Conservation (phyloP, 176 grass and related monocot genomes). For the Bromus sterilis region DNA sequence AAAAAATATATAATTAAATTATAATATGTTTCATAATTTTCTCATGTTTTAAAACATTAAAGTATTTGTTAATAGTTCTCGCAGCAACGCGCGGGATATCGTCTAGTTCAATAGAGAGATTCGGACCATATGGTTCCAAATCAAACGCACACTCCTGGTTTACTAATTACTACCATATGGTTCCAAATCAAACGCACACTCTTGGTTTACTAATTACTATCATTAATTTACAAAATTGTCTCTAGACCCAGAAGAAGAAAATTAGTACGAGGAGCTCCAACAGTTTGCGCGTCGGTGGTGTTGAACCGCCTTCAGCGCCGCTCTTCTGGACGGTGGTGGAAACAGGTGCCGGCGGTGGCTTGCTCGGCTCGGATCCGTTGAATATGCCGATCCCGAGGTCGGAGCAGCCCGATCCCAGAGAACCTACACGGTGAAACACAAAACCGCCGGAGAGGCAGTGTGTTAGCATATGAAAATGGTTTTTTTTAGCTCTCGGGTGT, state of each 20-base stretch:
- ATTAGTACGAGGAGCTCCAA: background rate
- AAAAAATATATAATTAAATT: no score
- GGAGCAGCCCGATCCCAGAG: slow-evolving; percentile 32
- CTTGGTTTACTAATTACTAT: background rate
- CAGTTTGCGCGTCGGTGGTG: background rate
- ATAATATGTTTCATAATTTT: no score
- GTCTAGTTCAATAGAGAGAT: no score
- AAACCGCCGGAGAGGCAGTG: background rate
- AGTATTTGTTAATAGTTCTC: no score
- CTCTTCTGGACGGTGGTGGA: slow-evolving; percentile 23
- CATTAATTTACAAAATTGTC: background rate
- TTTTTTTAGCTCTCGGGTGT: no score
- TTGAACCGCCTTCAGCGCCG: background rate
- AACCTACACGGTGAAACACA: background rate
- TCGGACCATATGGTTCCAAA: background rate
- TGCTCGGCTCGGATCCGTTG: slow-evolving; percentile 8
- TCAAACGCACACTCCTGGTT: slow-evolving; percentile 1
- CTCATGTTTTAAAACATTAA: no score
- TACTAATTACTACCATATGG: background rate
- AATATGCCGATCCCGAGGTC: slow-evolving; percentile 29
- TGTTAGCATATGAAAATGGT: no score
- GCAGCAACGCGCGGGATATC: no score
- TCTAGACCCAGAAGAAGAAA: background rate
- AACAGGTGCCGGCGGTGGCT: slow-evolving; percentile 28
- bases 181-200: background rate